A percentile compares a stretch with the other conserved stretches of the same genome.
Conservation (phyloP, 805 yeast genomes). For the Schwanniomyces occidentalis region DNA sequence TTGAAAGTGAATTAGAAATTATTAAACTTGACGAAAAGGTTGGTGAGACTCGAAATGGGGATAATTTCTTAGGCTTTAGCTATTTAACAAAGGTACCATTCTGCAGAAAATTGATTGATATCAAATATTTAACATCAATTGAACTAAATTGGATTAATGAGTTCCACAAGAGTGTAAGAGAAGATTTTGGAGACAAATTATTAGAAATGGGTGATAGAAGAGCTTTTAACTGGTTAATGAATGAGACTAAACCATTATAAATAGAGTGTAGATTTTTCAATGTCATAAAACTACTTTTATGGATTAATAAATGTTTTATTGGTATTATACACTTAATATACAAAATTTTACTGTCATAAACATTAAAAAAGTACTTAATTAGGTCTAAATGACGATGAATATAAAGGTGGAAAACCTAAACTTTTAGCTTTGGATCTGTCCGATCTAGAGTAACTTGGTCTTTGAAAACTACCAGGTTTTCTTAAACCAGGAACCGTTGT, state of each 20-base stretch:
- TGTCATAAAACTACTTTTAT: too few species aligned
- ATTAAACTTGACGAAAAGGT: constrained; percentile 44
- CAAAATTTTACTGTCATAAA: constrained; percentile 1
- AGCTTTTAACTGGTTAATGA: constrained; percentile 69
- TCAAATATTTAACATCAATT: constrained; percentile 22
- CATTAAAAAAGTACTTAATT: background rate
- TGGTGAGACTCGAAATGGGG: constrained; percentile 33
- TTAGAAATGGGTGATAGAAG: constrained; percentile 55
- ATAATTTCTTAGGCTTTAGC: constrained; percentile 35
- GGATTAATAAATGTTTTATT: too few species aligned
- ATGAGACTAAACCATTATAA: constrained; percentile 53
- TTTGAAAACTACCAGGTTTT: constrained; percentile 37
- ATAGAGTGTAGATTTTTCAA: background rate
- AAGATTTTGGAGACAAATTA: constrained; percentile 39
- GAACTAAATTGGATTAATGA: constrained; percentile 43
- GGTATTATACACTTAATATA: background rate
- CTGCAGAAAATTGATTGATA: constrained; percentile 36
- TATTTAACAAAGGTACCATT: constrained; percentile 46
- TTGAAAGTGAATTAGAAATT: constrained; percentile 78
- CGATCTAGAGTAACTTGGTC: constrained; percentile 20
- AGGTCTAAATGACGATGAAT: constrained; percentile 22
- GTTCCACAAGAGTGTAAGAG: constrained; percentile 32
- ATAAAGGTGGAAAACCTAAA: constrained; percentile 25
- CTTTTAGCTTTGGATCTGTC: constrained; percentile 17
- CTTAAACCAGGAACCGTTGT: constrained; percentile 17